Evolutionary conservation across 2,329 filamentous ascomycete species (phyloP).

Genomic region (Aureobasidium sp.): DNA sequence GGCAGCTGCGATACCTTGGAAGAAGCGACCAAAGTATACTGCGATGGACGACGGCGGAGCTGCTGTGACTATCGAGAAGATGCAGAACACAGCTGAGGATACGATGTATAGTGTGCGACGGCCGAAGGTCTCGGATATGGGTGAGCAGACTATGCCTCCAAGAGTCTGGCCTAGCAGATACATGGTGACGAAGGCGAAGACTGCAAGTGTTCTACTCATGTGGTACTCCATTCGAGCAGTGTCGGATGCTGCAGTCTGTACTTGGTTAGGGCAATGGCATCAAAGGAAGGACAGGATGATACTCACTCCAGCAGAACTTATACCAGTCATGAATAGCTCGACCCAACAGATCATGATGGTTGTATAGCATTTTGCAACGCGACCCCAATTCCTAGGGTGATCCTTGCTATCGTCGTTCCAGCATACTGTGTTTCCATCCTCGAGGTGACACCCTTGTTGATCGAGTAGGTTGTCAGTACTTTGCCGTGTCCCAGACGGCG

Average conservation of each 20-base stretch:
- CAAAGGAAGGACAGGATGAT: not conserved
- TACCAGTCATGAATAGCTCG: constrained; percentile 21
- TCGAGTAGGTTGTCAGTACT: constrained; percentile 7
- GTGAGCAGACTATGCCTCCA: constrained; percentile 32
- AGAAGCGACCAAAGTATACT: constrained; percentile 36
- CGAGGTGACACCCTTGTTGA: constrained; percentile 17
- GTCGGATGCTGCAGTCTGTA: constrained; percentile 19
- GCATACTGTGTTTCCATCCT: constrained; percentile 17
- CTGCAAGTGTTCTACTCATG: constrained; percentile 18
- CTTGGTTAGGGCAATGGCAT: not conserved
- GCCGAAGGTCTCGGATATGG: constrained; percentile 34
- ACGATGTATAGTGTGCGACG: constrained; percentile 30
- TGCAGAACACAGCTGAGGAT: constrained; percentile 26
- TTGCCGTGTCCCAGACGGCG: not conserved
- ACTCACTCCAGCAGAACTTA: constrained; percentile 20
- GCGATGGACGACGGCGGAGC: constrained; percentile 30
- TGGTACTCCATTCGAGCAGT: constrained; percentile 17
- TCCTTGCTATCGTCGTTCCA: constrained; percentile 18
- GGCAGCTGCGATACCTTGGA: constrained; percentile 40
- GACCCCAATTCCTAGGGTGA: constrained; percentile 19
- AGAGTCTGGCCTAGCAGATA: constrained; percentile 33
- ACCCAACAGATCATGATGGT: constrained; percentile 18
- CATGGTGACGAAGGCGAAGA: constrained; percentile 20
- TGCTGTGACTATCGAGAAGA: constrained; percentile 32
- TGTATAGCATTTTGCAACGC: constrained; percentile 17